Evolutionary conservation across 2,329 filamentous ascomycete species (phyloP), one percentile per base, ranked within the genome.

Genomic region (Fusarium stilboides): DNA sequence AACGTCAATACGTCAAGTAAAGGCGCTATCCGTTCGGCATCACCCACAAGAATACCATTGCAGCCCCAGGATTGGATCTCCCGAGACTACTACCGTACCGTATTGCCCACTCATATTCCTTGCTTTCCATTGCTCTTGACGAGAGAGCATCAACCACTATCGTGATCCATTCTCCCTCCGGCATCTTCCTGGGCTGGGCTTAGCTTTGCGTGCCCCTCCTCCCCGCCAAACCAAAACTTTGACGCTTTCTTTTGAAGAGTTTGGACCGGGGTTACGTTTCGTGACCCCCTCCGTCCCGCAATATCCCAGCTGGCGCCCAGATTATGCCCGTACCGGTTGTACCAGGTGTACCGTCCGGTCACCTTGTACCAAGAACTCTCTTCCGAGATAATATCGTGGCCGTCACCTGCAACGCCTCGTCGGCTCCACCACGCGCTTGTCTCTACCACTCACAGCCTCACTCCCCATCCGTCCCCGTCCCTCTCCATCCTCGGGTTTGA

Each of bases 371-470:
- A 74, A 75, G 72, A 66, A 62, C 60, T 69, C 65, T 66, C 68
- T 78, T 79, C 77, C 77, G 77, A 70, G 73, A 77, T 78, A 77
- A 78, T 73, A 73, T 79, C 77, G 77, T 79, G 77, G 40, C 68
- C 66, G 63, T 75, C 71, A 73, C 73, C 70, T 74, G 66, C 71
- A 65, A 75, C 66, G 70, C 73, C 68, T 74, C 71, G 52, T 63
- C 51, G 64, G 59, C 56, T 72, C 73, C 73, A 75, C 73, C 58
- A 49, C 73, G 73, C 73, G 73, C 73, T 75, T 75, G 73, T 74
- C 68, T 63, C 62, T 65, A 44, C 69, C 66, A 70, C 43, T 72
- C 66, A 61, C 50, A 65, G 59, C 64, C 68, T 70, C 57, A 62
- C 52, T 49, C 64, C 55, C 58, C 49, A 40, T 65, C 58, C 53